Base-by-base conservation (phyloP, 495 filamentous ascomycete genomes). In the Penicillium bialowiezense region DNA sequence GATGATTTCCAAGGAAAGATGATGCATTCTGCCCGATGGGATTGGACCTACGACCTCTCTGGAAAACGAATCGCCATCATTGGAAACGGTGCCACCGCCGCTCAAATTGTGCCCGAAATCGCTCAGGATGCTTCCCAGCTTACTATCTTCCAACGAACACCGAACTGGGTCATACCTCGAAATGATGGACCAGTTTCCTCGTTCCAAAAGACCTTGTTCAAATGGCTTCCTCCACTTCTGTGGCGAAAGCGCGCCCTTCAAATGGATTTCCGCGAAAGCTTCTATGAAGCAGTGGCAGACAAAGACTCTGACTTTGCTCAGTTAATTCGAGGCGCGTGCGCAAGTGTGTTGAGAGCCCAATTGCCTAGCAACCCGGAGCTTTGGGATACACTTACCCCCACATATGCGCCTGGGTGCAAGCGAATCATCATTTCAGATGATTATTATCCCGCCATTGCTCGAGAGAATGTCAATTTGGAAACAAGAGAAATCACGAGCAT, bases 51-150 rank as follows among this genome's bases (percentile, higher is more conserved):
- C 19, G 70, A 78, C 39, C 67, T 77, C 6, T 58, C 58, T 7
- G 73, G 69, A 4, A 84, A 82, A 50, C 65, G 62, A 13, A 69
- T 85, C 28, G 77, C 74, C 6, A 51, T 83, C 1, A 75, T 84
- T 31, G 81, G 81, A 46, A 75, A 55, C 64, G 78, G 78, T 86
- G 33, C 85, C 15, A 87, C 84, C 14, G 80, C 79, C 8, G 84
- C 80, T n/a, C 87, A 89, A 58, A 87, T 89, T 52, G 73, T 86
- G 18, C 84, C 86, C 12, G 78, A 77, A 36, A 68, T 88, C 21
- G 79, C 80, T 38, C 79, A 78, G 40, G 50, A 76, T 5, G 74
- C 77, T 36, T 62, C 75, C n/a, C 62, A 74, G 9, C 63, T 87
- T 5, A 82, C 78, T 1, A 77, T 87, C 37, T 89, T 84, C 59